Evolutionary conservation across 1,139 yeast species (phyloP), one percentile per base, ranked within the genome.

Genomic region (Blastobotrys persicus): DNA sequence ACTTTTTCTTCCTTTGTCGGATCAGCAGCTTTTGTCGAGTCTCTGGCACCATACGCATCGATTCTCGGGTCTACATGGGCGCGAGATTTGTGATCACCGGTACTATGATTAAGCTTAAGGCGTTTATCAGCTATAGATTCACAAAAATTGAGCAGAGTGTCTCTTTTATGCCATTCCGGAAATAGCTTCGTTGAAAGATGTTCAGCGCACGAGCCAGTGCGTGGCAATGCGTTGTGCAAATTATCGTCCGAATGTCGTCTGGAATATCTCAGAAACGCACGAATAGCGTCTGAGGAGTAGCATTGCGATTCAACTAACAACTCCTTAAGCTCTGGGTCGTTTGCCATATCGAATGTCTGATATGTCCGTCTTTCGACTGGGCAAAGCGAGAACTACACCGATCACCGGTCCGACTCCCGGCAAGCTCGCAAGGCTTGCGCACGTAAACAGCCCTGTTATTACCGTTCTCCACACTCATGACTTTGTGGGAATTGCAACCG

Each of bases 1-100:
- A 37, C 28, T 9, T 37, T 23, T 6, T 37, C 41, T 18, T 57
- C 64, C 45, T 60, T 67, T 6, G 41, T 42, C 2, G 59, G 57
- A 4, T 58, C 31, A 11, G 52, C 49, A 2, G 33, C 37, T 20
- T 44, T 46, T 26, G 54, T 58, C 14, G 44, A 50, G 43, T 57
- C 66, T 38, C 69, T 47, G n/a, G 68, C 66, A 3, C 63, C 66
- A 48, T 67, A 67, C 1, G 71, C 66, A 52, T 67, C 71, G 23
- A 64, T 41, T 17, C 70, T 54, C 1, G 70, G 70, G 47, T 66
- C 69, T 7, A 63, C 56, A 5, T 23, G 28, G 9, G 28, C 9
- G 28, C 5, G 28, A 9, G 28, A 23, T 9, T 23, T 13, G 47
- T 20, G 43, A 3, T 28, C 45, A 4, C 14, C 39, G 17, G 23